Base-by-base conservation (phyloP, 208 protist genomes). In the Angomonas deanei region DNA sequence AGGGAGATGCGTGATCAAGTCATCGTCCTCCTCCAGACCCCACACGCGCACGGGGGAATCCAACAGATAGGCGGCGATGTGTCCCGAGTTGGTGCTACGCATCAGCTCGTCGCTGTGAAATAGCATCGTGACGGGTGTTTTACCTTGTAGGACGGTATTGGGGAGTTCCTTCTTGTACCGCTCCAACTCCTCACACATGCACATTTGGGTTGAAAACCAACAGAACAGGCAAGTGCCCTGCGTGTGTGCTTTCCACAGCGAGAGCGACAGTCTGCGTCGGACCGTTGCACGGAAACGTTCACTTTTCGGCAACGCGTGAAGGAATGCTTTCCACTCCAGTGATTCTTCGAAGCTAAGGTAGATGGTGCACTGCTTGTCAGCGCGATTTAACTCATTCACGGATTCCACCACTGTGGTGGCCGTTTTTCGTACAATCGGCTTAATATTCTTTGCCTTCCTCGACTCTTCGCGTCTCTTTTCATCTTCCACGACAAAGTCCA, bases 71-170 rank as follows among this genome's bases (percentile, higher is more conserved):
- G 83, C 86, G 5, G 81, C 80, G 64, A 93, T 84, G 68, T 93
- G 86, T 4, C 86, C 86, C 2, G 86, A 82, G 72, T 93, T 93
- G 21, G 86, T 91, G 63, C 79, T 83, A 13, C 86, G 86, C 76
- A 93, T 81, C 38, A 93, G 19, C 70, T 93, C 86, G 63, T 84
- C 86, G 6, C 74, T 56, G 70, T 93, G 86, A 56, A 93, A 69
- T 15, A 93, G 64, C 66, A 93, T 82, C 36, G 83, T 90, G 34
- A 92, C 72, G 39, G 69, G 58, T 2, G 81, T 68, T 24, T 63
- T 54, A 21, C 33, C 24, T 24, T 72, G 60, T 8, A 76, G 36
- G 23, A 68, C 38, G 36, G 15, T 34, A 0, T 57, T 42, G 13
- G 70, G 78, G 50, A 93, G 39, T 2, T 59, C 34, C 10, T 60